Evolutionary conservation across 305 asterid genomes (phyloP), one percentile per base, ranked within the genome.

Genomic region (Fraxinus nigra): DNA sequence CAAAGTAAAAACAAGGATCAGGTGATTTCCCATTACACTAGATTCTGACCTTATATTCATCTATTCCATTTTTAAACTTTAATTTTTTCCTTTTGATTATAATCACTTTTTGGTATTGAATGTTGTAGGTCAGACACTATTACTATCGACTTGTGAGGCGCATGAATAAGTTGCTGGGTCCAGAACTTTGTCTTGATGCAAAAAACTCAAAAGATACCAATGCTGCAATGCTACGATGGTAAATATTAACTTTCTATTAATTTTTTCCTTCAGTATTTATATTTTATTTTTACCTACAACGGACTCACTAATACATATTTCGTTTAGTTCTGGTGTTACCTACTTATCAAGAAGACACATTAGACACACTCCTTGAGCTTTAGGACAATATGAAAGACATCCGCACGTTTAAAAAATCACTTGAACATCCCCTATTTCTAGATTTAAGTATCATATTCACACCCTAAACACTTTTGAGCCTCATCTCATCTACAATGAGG

Each of bases 211-310:
- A 93, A 87, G 98, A 94, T 81, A 96, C 99, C 76, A 96, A 93
- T 81, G 94, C 98, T 69, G 99, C 99, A 7, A 96, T 96, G 99
- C 94, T 96, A 84, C 91, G 99, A 86, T 96, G 99, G 99, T 96
- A 93, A 70, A 43, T 80, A 69, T 84, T 72, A 54, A 51, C 40
- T 74, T 10, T 75, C 75, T 81, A 51, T 80, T 82, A 54, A 56
- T 26, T 16, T 40, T 79, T 78, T 59, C 51, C 61, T 20, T 56
- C 11, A 61, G 75, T 70, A 3, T 63, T 43, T 33, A 38, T 67
- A 43, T 54, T 51, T 4, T 51, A 1, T 16, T 51, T 63, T 20
- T 63, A 2, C 34, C 72, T 9, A 9, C 43, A 46, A 78, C 34
- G 9, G 48, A 43, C 63, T 54, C 7, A 48, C 72, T 43, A 75